Base-by-base conservation (phyloP, 2,329 filamentous ascomycete genomes). In the Arthrobotrys pseudoclavata region DNA sequence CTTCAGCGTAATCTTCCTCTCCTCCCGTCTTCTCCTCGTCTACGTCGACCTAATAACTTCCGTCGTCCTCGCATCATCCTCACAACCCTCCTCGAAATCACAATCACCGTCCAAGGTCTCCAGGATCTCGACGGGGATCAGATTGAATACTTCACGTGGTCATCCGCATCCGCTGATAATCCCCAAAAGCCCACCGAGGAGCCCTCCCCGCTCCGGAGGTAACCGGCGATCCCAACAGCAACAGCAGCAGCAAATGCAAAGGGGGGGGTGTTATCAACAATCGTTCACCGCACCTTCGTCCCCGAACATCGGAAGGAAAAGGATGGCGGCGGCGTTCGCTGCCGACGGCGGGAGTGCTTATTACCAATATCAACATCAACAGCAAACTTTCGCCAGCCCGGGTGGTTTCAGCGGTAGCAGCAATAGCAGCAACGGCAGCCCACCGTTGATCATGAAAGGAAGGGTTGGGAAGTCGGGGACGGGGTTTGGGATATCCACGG, bases 1-100 rank as follows among this genome's bases (percentile, higher is more conserved):
- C 53, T 67, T 77, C 74, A 71, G 67, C 67, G 67, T 77, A 45
- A 77, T 77, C 3, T 68, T 71, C 61, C 74, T 77, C 61, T 77
- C 74, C 12, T 77, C 74, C 10, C 67, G 74, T 20, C 45, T 77
- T 0, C 61, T 77, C 42, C 67, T 77, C 67, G 74, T 77, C 60
- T 77, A 77, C 67, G 61, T 77, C 67, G 74, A 77, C 47, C 52
- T 77, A 3, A 10, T 77, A 10, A 31, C 70, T 45, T 62, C 40
- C 42, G 74, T 77, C 34, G 31, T 77, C 18, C 67, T 77, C 61
- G 52, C 53, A 7, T 50, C 47, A 18, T 45, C 37, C 61, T 70
- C 50, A 15, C 66, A 29, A 64, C 69, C 57, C 24, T 31, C 60
- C 9, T 53, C 71, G 13, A 6, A 67, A 13, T 57, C 63, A 0